Base-by-base conservation (phyloP, 495 filamentous ascomycete genomes). In the Tuber umbilicatum region DNA sequence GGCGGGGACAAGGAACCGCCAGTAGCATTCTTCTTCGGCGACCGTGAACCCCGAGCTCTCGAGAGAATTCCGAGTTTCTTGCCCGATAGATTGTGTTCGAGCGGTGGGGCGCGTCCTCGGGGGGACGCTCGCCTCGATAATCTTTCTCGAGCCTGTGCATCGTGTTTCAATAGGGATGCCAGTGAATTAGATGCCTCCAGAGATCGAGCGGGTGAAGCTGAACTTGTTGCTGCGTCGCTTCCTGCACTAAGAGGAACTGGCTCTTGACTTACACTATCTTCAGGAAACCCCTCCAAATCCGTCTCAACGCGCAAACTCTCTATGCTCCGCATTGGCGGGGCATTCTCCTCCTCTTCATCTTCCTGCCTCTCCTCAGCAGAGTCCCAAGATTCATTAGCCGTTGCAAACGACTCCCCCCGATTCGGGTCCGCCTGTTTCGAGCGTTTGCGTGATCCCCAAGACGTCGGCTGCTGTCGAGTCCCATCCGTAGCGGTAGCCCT, bases 101-200 rank as follows among this genome's bases (percentile, higher is more conserved):
- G 55, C 27, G 14, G 55, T 2, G 27, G 55, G 12, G 55, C 14
- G 27, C 27, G 55, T 2, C 55, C 55, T 35, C 27, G 55, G 55
- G 55, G 14, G 55, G 55, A 35, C 27, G 55, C 27, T 64, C 19
- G 55, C 35, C 27, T 64, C 55, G 27, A 60, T 16, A 60, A 64
- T 79, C 60, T 79, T 74, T 41, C 69, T 67, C 77, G 77, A 39
- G 77, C 77, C 68, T 74, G 37, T 69, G 73, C 69, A 77, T 80
- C 78, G 74, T 80, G 72, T 68, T 78, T 82, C 75, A 82, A 73
- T 69, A 82, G 80, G 71, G 80, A 80, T 76, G 80, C 81, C 73
- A 80, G 76, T 67, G 81, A 82, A 76, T 82, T 82, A 38, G 76
- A 74, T 40, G 77, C 80, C 69, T 81, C 79, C 7, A 79, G 47